These are phyloP conservation scores for Chaetomidium leptoderma DNA, from an alignment of 495 filamentous ascomycete genomes.

Conservation along the genomic window DNA sequence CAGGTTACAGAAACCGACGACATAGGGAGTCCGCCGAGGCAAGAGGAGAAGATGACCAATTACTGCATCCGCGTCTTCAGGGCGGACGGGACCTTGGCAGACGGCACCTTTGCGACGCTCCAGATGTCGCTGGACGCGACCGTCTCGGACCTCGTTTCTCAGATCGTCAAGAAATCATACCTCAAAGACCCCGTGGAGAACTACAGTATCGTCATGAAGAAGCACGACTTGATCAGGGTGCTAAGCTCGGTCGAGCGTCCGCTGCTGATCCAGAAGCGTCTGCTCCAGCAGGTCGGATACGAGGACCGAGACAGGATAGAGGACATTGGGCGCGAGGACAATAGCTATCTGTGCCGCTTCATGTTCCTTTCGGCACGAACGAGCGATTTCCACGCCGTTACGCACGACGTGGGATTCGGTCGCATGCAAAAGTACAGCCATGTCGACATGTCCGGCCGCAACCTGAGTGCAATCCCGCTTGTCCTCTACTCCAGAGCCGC, in stretches of 20 bases:
- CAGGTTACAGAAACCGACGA: constrained; percentile 55
- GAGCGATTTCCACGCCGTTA: constrained; percentile 60
- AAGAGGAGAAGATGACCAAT: constrained; percentile 60
- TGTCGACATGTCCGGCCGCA: constrained; percentile 86
- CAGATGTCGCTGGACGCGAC: constrained; percentile 75
- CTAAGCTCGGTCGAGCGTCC: constrained; percentile 74
- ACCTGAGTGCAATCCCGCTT: constrained; percentile 92
- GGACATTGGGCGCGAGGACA: constrained; percentile 95
- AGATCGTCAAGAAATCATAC: constrained; percentile 86
- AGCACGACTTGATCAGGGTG: constrained; percentile 83
- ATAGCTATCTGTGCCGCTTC: constrained; percentile 93
- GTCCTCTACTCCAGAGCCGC: constrained; percentile 82
- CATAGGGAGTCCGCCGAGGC: constrained; percentile 54
- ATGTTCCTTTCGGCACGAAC: constrained; percentile 85
- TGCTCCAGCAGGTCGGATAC: constrained; percentile 91
- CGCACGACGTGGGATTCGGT: constrained; percentile 69
- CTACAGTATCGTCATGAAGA: constrained; percentile 91
- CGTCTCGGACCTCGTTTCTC: constrained; percentile 74
- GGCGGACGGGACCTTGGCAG: constrained; percentile 88
- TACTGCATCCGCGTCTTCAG: constrained; percentile 97
- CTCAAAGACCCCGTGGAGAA: constrained; percentile 84
- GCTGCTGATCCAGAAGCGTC: constrained; percentile 83
- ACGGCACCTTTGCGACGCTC: constrained; percentile 86
- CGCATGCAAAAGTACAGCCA: constrained; percentile 87
- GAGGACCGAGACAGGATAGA: constrained; percentile 82